A percentile compares a stretch with the other conserved stretches of the same genome.
phyloP scores from a whole-genome alignment of 495 filamentous ascomycete species.

The Penicillium nucicola region DNA sequence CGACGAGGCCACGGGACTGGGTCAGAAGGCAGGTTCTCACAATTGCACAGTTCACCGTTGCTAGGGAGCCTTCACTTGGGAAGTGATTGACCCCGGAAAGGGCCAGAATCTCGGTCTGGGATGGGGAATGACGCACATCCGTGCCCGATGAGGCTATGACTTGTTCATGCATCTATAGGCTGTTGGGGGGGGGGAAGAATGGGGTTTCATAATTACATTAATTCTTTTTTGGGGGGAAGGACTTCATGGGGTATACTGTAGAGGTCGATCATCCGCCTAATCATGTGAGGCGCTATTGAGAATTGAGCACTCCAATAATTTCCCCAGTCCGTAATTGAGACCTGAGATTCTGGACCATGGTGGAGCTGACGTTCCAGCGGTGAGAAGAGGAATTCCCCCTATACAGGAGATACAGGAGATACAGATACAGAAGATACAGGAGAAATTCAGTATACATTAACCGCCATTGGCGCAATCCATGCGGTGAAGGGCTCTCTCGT shows the following conservation, averaged over 20 bases:
- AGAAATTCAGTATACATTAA: neutral
- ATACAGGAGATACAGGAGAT: neutral
- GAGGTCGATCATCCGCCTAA: slow-evolving; percentile 6
- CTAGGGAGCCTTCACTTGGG: slow-evolving; percentile 6
- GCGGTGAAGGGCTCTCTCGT: too few species aligned
- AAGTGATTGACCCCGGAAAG: slow-evolving; percentile 8
- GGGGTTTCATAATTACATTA: neutral
- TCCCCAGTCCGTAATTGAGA: neutral
- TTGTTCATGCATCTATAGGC: slow-evolving; percentile 5
- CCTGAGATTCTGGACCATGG: slow-evolving; percentile 3
- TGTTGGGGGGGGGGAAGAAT: neutral
- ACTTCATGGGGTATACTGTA: neutral
- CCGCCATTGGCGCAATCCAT: slow-evolving; percentile 5
- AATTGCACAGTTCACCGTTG: slow-evolving; percentile 2
- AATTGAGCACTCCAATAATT: neutral
- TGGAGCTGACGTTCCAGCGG: slow-evolving; percentile 9
- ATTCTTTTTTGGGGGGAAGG: neutral
- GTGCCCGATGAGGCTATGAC: slow-evolving; percentile 1
- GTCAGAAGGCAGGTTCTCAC: slow-evolving; percentile 1
- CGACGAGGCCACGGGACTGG: neutral
- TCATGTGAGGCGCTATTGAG: neutral
- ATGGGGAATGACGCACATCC: slow-evolving; percentile 7
- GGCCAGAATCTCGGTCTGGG: slow-evolving; percentile 4
- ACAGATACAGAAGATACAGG: too few species aligned
- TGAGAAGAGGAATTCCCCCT: neutral